Evolutionary conservation across 345 rosid species (phyloP).

Genomic region (Alliaria petiolata): DNA sequence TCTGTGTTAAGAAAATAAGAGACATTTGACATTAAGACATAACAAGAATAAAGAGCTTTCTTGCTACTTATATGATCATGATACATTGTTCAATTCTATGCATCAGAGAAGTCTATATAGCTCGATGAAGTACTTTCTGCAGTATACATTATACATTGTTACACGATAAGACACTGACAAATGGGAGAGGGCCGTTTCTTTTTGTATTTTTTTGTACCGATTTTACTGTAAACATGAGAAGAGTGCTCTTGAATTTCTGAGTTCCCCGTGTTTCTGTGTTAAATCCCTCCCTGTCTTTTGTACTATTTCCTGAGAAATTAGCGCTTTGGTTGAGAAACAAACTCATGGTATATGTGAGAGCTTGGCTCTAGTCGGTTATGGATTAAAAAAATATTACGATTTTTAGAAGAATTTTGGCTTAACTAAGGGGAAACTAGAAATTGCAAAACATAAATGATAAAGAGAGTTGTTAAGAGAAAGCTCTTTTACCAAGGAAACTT

Average conservation of each 20-base stretch:
- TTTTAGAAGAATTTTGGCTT: background rate
- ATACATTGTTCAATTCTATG: conserved; percentile 24
- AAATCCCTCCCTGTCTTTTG: background rate
- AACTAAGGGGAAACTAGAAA: background rate
- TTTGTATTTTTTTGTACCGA: conserved; percentile 13
- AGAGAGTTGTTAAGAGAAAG: background rate
- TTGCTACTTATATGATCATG: background rate
- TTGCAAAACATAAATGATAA: too few species aligned
- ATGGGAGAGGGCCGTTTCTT: conserved; percentile 6
- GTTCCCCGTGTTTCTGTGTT: background rate
- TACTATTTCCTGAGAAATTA: conserved; percentile 28
- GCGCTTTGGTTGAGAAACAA: conserved; percentile 9
- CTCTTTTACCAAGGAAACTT: conserved; percentile 87
- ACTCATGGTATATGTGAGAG: conserved; percentile 1
- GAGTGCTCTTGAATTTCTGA: conserved; percentile 20
- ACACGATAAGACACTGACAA: conserved; percentile 13
- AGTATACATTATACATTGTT: conserved; percentile 20
- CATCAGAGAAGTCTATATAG: conserved; percentile 15
- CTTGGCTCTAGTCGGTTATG: background rate
- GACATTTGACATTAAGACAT: background rate
- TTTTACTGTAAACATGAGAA: conserved; percentile 4
- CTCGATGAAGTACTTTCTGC: conserved; percentile 13
- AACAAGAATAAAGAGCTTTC: conserved; percentile 4
- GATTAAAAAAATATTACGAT: background rate
- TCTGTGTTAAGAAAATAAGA: background rate